These are phyloP conservation scores for Hortiboletus flavorubellus DNA, from an alignment of 768 basidiomycete species.

Conservation along the genomic window DNA sequence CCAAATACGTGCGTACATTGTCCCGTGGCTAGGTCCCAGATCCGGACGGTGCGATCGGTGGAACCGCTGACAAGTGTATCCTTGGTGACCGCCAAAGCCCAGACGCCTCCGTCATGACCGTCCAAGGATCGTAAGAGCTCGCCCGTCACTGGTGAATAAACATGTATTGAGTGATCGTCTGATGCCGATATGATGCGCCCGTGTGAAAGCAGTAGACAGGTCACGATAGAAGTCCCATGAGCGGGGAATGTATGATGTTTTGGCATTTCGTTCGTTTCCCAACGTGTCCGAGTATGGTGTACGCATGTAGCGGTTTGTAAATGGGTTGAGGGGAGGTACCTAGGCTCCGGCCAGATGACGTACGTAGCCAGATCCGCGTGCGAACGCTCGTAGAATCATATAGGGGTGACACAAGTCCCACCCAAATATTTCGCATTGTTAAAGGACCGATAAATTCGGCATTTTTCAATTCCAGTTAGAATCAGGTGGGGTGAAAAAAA, in stretches of 20 bases:
- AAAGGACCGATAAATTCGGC: too few relatives aligned
- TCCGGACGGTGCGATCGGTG: constrained; percentile 89
- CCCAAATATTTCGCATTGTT: too few relatives aligned
- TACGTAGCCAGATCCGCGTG: constrained; percentile 57
- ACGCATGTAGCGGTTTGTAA: too few relatives aligned
- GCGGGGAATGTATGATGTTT: constrained; percentile 83
- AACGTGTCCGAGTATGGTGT: constrained; percentile 72
- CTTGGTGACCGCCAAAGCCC: constrained; percentile 91
- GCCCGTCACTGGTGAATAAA: constrained; percentile 87
- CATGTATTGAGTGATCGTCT: constrained; percentile 94
- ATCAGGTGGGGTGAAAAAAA: too few relatives aligned
- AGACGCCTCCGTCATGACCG: constrained; percentile 95
- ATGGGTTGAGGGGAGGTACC: too few relatives aligned
- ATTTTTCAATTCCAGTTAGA: too few relatives aligned
- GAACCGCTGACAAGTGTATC: constrained; percentile 88
- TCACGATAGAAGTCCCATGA: constrained; percentile 88
- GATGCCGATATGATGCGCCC: constrained; percentile 96
- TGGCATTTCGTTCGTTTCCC: constrained; percentile 71
- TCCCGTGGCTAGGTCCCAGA: constrained; percentile 82
- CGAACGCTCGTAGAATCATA: constrained; percentile 52
- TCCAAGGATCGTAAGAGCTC: constrained; percentile 68
- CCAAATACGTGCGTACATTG: constrained; percentile 90
- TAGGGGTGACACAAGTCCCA: too few relatives aligned
- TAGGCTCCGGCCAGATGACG: constrained; percentile 45
- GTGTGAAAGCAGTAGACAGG: constrained; percentile 91